A percentile compares a stretch with the other conserved stretches of the same genome.
Conservation (phyloP, 768 basidiomycete species). For the Tulasnella sp. region DNA sequence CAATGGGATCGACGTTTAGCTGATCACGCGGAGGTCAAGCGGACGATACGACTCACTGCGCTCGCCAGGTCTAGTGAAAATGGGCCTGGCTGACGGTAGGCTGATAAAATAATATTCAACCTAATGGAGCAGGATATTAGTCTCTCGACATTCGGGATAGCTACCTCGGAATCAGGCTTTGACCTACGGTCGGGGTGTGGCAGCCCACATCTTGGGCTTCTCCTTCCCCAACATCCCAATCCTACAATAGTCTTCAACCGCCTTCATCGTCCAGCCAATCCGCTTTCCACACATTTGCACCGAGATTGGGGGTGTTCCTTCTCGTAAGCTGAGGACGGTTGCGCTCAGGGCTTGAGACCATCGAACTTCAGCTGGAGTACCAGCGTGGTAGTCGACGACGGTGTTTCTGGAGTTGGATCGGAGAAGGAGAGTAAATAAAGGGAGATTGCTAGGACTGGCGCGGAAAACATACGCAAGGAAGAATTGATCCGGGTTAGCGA, state of each 20-base stretch:
- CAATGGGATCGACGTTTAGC: neutral
- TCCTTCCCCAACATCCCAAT: neutral
- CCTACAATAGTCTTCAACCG: neutral
- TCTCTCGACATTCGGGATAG: slow-evolving; percentile 33
- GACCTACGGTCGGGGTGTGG: neutral
- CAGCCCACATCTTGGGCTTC: neutral
- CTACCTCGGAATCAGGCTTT: neutral
- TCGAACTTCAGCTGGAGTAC: neutral
- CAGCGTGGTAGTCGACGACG: slow-evolving; percentile 5
- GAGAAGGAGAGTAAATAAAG: neutral
- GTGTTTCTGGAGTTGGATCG: neutral
- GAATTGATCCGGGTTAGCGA: neutral
- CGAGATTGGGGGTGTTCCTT: no score
- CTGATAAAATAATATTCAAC: slow-evolving; percentile 66
- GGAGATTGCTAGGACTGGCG: neutral
- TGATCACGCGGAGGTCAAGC: neutral
- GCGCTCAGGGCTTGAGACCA: neutral
- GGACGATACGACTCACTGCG: slow-evolving; percentile 5
- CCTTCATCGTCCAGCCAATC: slow-evolving; percentile 3
- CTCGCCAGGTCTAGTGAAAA: slow-evolving; percentile 26
- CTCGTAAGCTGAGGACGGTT: neutral
- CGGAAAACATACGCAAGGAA: slow-evolving; percentile 17
- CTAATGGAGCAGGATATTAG: slow-evolving; percentile 52
- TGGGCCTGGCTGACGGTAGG: slow-evolving; percentile 67
- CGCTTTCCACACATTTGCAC: neutral